Evolutionary conservation across 2,329 filamentous ascomycete genomes (phyloP).

Genomic region (Corniculantispora saksenae): DNA sequence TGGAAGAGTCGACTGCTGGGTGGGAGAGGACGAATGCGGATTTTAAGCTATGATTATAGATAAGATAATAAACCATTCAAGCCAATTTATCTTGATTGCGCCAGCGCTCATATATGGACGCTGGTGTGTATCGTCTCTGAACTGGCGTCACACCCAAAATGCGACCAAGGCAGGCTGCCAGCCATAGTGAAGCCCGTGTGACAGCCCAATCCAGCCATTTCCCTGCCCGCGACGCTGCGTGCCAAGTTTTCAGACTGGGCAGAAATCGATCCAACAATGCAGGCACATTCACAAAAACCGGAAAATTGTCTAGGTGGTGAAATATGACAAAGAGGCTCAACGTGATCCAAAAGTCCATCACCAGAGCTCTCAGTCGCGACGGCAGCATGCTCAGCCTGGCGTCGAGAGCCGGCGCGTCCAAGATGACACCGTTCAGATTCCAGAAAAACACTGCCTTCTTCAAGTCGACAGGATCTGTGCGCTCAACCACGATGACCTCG

Average conservation of each 20-base stretch:
- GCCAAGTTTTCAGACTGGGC: not conserved
- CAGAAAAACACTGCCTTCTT: slow-evolving; percentile 51
- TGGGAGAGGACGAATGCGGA: slow-evolving; percentile 73
- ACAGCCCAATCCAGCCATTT: not conserved
- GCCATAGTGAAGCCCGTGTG: not conserved
- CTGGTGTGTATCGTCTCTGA: slow-evolving; percentile 18
- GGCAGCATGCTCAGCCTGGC: slow-evolving; percentile 7
- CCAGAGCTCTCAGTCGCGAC: slow-evolving; percentile 18
- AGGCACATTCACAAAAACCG: slow-evolving; percentile 29
- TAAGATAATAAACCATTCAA: not conserved
- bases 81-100: not conserved
- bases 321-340: slow-evolving; percentile 34
- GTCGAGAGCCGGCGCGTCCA: slow-evolving; percentile 25
- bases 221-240: rapidly evolving
- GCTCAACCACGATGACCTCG: slow-evolving; percentile 28
- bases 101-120: not conserved
- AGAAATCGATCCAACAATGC: rapidly evolving
- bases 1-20: slow-evolving; percentile 57
- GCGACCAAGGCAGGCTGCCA: slow-evolving; percentile 17
- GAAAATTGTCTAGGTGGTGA: slow-evolving; percentile 31
- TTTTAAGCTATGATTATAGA: slow-evolving; percentile 63
- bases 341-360: slow-evolving; percentile 31
- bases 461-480: slow-evolving; percentile 47
- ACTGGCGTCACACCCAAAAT: slow-evolving; percentile 9
- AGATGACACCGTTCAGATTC: slow-evolving; percentile 47